Conservation (phyloP, 139 green algal species). For the Chlorella sp. region DNA sequence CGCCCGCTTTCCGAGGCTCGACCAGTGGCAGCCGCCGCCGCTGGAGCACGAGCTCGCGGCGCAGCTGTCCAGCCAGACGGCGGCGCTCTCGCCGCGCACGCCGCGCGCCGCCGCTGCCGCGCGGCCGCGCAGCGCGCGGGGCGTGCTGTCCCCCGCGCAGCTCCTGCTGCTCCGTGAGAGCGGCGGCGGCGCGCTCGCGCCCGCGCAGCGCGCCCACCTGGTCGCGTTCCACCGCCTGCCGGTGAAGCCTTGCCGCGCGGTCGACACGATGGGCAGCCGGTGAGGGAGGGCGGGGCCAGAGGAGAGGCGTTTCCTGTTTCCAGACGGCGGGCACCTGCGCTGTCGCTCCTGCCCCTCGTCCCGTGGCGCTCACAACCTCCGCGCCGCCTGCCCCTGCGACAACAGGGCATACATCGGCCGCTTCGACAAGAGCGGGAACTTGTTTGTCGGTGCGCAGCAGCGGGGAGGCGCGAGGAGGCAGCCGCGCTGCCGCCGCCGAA, state of each 20-base stretch:
- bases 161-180: neutral
- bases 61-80: neutral
- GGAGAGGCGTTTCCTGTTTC: too few species aligned
- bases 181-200: neutral
- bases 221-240: conserved; percentile 37
- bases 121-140: neutral
- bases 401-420: conserved; percentile 91
- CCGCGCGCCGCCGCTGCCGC: neutral
- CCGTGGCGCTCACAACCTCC: too few species aligned
- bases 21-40: conserved; percentile 4
- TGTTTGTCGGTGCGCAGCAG: neutral
- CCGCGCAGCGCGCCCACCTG: conserved; percentile 43
- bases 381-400: too few species aligned
- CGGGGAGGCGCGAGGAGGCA: neutral
- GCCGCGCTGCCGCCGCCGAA: neutral
- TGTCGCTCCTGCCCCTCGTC: too few species aligned
- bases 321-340: too few species aligned
- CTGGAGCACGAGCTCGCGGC: conserved; percentile 27
- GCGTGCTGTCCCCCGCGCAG: neutral
- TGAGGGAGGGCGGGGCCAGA: too few species aligned
- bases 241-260: conserved; percentile 18
- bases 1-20: conserved; percentile 18
- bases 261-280: too few species aligned
- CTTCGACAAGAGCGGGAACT: conserved; percentile 46
- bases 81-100: neutral